phyloP scores from a whole-genome alignment of 106 monocot species.

The Hemerocallis citrina region DNA sequence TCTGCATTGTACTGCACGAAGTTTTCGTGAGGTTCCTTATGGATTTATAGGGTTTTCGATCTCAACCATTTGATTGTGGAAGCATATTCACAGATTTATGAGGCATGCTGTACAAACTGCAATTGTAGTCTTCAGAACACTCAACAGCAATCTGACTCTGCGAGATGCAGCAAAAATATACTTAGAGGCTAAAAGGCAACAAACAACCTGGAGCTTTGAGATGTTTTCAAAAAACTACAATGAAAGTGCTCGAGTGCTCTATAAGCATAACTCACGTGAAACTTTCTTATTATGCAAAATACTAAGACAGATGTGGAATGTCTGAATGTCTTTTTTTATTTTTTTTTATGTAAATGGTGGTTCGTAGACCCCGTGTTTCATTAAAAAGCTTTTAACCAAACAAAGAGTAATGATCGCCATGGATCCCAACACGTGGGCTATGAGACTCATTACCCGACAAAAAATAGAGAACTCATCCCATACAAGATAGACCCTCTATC shows the following conservation, averaged over 20 bases:
- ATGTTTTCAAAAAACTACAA: not conserved
- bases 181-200: not conserved
- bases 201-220: not conserved
- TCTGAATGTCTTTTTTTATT: too few species aligned
- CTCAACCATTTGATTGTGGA: conserved; percentile 37
- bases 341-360: too few species aligned
- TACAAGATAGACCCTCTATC: too few species aligned
- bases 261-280: not conserved
- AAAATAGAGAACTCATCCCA: too few species aligned
- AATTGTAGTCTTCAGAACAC: conserved; percentile 17
- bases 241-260: not conserved
- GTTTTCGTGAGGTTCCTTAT: not conserved
- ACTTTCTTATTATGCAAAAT: too few species aligned
- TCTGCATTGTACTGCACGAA: not conserved
- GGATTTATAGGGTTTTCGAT: conserved; percentile 3
- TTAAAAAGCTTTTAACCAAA: too few species aligned
- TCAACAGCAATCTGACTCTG: conserved; percentile 40
- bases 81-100: conserved; percentile 43
- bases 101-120: conserved; percentile 17
- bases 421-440: too few species aligned
- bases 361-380: too few species aligned
- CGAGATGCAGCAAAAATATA: conserved; percentile 8
- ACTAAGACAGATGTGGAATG: too few species aligned
- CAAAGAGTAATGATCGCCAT: too few species aligned
- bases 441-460: too few species aligned